Evolutionary conservation across 1,284 basidiomycete genomes (phyloP), one percentile per base, ranked within the genome.

Genomic region (Rhizoctonia solani): DNA sequence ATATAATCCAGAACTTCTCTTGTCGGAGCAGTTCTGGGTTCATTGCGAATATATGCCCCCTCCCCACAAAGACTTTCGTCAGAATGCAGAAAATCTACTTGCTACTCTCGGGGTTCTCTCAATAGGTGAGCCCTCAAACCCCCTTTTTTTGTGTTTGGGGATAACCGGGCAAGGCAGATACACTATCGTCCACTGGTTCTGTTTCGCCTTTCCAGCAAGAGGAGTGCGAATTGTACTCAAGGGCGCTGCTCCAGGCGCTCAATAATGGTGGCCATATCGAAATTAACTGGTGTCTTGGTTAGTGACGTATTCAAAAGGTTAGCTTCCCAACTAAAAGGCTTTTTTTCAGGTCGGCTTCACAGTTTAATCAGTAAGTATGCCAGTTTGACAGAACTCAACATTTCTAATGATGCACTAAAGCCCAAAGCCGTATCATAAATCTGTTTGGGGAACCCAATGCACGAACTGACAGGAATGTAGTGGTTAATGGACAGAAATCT

Each of bases 201-300:
- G 39, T 65, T 32, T 65, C 61, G n/a, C 61, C 61, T 3, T 54
- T 65, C 19, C 25, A 50, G 3, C 39, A 23, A 1, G 50, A 65
- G 6, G 61, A 65, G 29, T 65, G 50, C n/a, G 39, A 46, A 65
- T 42, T 39, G 25, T 65, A 65, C 29, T 65, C 61, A 1, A 34
- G 44, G 14, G 21, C 50, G 5, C 34, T 65, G 16, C 41, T 30
- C 19, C 49, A 34, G 23, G 37, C n/a, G 5, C 30, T 65, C 14
- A 39, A 65, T 30, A 65, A 34, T 25, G 23, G 39, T 39, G 41
- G 6, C 23, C 14, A 16, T 13, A 19, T 52, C n/a, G 50, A 65
- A 29, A 65, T 65, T 23, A 65, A 65, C 46, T 65, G 61, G 61
- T 53, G 61, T 29, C 41, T 39, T 34, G 61, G 61, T 65, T 44